Evolutionary conservation across 805 yeast genomes (phyloP).

Genomic region (Metschnikowia koreensis): DNA sequence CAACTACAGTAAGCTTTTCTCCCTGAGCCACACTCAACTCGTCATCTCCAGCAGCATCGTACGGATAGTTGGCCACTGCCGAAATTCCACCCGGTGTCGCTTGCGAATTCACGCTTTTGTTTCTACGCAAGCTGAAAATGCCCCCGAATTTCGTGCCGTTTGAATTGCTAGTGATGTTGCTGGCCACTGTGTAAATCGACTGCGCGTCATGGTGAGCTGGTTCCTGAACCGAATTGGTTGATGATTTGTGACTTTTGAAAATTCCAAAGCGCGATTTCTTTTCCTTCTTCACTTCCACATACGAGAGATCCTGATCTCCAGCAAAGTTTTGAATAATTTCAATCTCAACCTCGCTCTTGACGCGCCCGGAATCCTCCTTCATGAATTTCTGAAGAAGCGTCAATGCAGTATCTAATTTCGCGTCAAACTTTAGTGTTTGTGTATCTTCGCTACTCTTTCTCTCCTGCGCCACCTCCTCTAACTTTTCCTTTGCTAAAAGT

Average conservation of each 20-base stretch:
- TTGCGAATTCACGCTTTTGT: slow-evolving; percentile 25
- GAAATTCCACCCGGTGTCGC: slow-evolving; percentile 19
- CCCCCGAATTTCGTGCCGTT: slow-evolving; percentile 23
- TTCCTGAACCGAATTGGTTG: slow-evolving; percentile 7
- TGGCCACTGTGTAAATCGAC: slow-evolving; percentile 35
- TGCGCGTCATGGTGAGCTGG: slow-evolving; percentile 24
- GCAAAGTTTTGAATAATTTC: slow-evolving; percentile 88
- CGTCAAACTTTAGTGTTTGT: slow-evolving; percentile 53
- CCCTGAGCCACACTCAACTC: slow-evolving; percentile 65
- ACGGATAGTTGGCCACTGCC: slow-evolving; percentile 62
- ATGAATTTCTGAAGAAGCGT: slow-evolving; percentile 60
- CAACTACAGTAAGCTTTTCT: slow-evolving; percentile 56
- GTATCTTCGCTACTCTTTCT: slow-evolving; percentile 33
- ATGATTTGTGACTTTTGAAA: slow-evolving; percentile 32
- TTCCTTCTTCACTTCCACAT: slow-evolving; percentile 48
- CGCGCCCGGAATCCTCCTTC: slow-evolving; percentile 68
- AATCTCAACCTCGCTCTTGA: slow-evolving; percentile 79
- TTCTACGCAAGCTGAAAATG: slow-evolving; percentile 37
- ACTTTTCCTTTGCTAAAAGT: slow-evolving; percentile 48
- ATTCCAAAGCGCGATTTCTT: slow-evolving; percentile 62
- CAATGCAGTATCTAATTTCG: slow-evolving; percentile 52
- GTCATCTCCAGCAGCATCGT: slow-evolving; percentile 68
- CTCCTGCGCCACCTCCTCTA: slow-evolving; percentile 42
- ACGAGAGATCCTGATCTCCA: slow-evolving; percentile 66
- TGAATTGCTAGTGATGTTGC: slow-evolving; percentile 29